Evolutionary conservation across 108 stramenopile species (phyloP), one percentile per base, ranked within the genome.

Genomic region (Pseudonitzschia multiseries): DNA sequence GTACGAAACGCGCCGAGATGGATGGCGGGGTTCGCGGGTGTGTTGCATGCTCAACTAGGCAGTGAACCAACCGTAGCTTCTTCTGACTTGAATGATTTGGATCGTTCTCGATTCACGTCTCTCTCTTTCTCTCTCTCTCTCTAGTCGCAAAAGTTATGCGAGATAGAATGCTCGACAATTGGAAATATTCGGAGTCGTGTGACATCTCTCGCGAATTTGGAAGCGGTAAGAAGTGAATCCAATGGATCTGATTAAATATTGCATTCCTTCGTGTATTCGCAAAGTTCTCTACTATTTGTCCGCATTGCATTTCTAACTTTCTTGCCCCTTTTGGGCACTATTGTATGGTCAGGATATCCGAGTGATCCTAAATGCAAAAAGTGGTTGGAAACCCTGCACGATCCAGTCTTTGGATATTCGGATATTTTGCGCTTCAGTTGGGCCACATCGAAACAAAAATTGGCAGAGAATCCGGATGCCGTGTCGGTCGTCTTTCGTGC

Each of bases 101-200:
- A 18, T 48, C 12, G 0, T 0, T 65, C 0, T 41, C 68, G 43
- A 14, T 17, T 0, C 8, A 51, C 17, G 4, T 20, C 68, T 21
- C 50, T 17, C 3, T 43, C 41, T 40, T 0, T 26, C 68, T 8
- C n/a, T 20, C 68, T 21, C 50, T 17, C 3, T 43, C 41, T 40
- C 10, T 28, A 86, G 90, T 89, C 57, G 96, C 96, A 40, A 96
- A 96, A 81, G 91, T 92, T 22, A 68, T 81, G 42, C 70, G 96
- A 36, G 96, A 96, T 79, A 60, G 57, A 53, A 81, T 93, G 51
- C 70, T 81, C 8, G 77, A 77, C 50, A 76, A 67, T 40, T 90
- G 89, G 89, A 75, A 79, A 76, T 94, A 75, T 66, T 78, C 83
- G 14, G 90, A 90, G 69, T 69, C 72, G 52, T 71, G 75, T 0